phyloP scores from a whole-genome alignment of 768 basidiomycete genomes.

The Mycena capillaripes region DNA sequence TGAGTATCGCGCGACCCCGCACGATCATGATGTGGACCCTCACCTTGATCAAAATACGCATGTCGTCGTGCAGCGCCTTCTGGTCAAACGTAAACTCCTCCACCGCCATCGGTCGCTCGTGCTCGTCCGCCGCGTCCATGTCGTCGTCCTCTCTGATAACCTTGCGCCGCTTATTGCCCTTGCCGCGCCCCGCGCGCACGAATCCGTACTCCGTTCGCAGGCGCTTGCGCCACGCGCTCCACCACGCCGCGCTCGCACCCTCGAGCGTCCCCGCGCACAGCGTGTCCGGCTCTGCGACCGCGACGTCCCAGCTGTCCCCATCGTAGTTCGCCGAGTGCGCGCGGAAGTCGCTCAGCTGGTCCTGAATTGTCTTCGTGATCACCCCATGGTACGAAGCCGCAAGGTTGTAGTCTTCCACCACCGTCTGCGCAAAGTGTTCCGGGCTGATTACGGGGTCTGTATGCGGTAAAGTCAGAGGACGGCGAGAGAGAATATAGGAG shows the following conservation, averaged over 20 bases:
- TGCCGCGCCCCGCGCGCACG: slow-evolving; percentile 47
- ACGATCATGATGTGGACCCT: slow-evolving; percentile 40
- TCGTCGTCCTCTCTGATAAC: slow-evolving; percentile 40
- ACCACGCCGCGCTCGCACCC: slow-evolving; percentile 69
- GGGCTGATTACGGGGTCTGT: slow-evolving; percentile 92
- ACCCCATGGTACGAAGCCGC: slow-evolving; percentile 71
- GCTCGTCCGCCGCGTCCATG: slow-evolving; percentile 53
- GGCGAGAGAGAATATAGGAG: background rate
- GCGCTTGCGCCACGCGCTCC: slow-evolving; percentile 79
- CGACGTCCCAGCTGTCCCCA: slow-evolving; percentile 53
- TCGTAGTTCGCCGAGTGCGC: slow-evolving; percentile 74
- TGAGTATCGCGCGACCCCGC: background rate
- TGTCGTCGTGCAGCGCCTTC: slow-evolving; percentile 80
- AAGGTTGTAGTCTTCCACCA: slow-evolving; percentile 94
- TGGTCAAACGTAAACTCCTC: slow-evolving; percentile 80
- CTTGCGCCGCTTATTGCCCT: slow-evolving; percentile 60
- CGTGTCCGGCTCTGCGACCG: slow-evolving; percentile 41
- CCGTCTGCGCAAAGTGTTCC: slow-evolving; percentile 90
- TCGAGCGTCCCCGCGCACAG: slow-evolving; percentile 59
- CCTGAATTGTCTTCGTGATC: slow-evolving; percentile 88
- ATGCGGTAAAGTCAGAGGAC: background rate
- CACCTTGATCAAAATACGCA: slow-evolving; percentile 94
- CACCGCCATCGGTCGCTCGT: slow-evolving; percentile 65
- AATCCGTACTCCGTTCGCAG: slow-evolving; percentile 54
- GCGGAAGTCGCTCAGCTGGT: slow-evolving; percentile 87